Percentiles rank a stretch among this genome's conserved stretches.
These are phyloP conservation scores for Boletellus ananas DNA, from an alignment of 768 basidiomycete species.

Conservation along the genomic window DNA sequence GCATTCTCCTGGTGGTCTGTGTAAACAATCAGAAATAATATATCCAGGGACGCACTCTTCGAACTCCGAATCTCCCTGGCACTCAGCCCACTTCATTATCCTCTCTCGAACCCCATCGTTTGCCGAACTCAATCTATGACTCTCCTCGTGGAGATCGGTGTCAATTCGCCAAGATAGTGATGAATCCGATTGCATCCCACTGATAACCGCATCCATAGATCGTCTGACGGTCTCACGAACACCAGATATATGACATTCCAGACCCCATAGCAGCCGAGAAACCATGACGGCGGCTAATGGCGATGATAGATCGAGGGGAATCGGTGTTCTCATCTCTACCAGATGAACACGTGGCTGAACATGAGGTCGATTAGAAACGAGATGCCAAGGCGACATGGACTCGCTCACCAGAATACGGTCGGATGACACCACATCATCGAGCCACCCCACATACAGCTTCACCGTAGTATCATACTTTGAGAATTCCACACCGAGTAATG, in stretches of 20 bases:
- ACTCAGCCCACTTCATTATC: constrained; percentile 1
- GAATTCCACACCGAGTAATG: constrained; percentile 4
- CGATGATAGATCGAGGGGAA: constrained; percentile 4
- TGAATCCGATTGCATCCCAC: neutral
- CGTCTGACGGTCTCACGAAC: neutral
- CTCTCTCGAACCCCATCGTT: neutral
- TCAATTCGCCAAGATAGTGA: constrained; percentile 9
- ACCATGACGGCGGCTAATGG: constrained; percentile 2
- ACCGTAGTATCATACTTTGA: constrained; percentile 6
- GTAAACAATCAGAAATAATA: too few species aligned
- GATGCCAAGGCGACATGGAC: neutral
- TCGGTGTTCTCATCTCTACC: neutral
- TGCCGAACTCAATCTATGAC: neutral
- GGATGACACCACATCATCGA: neutral
- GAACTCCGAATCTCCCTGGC: neutral
- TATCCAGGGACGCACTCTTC: too few species aligned
- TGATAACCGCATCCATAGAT: constrained; percentile 2
- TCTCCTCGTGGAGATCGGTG: neutral
- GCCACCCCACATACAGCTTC: constrained; percentile 4
- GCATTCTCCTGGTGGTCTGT: too few species aligned
- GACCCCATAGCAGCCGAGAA: neutral
- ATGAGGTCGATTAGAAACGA: neutral
- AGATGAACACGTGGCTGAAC: constrained; percentile 8
- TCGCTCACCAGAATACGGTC: constrained; percentile 1
- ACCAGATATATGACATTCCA: neutral